Evolutionary conservation across 139 green algal genomes (phyloP).

Genomic region (Haematococcus lacustris): DNA sequence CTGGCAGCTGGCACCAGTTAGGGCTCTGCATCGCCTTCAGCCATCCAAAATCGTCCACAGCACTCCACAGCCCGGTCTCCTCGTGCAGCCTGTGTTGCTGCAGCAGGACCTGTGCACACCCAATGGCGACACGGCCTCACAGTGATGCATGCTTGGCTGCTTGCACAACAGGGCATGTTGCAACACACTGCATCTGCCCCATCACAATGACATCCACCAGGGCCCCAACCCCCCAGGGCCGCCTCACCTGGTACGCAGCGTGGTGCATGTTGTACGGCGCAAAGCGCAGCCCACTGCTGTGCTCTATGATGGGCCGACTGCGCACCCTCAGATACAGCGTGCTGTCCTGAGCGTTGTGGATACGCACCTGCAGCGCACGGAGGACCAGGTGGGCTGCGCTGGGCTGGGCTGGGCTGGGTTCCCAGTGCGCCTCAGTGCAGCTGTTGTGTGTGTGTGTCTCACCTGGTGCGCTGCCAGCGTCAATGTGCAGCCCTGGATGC

Average conservation of each 20-base stretch:
- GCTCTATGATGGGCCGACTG: constrained; percentile 73
- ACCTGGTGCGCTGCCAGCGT: constrained; percentile 45
- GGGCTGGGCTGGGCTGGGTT: too few species aligned
- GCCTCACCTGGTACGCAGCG: constrained; percentile 1
- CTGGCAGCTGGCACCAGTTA: constrained; percentile 58
- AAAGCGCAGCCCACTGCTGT: constrained; percentile 55
- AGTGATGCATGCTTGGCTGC: too few species aligned
- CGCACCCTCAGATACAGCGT: constrained; percentile 59
- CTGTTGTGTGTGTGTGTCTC: neutral
- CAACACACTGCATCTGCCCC: too few species aligned
- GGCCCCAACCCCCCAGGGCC: too few species aligned
- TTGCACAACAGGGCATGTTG: too few species aligned
- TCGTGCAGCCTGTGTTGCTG: constrained; percentile 19
- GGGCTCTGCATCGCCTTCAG: constrained; percentile 62
- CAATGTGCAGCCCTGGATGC: constrained; percentile 32
- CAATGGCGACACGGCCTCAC: too few species aligned
- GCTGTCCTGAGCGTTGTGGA: constrained; percentile 46
- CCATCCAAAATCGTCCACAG: constrained; percentile 84
- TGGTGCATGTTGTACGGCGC: constrained; percentile 33
- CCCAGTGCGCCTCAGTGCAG: neutral
- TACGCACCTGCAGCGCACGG: constrained; percentile 37
- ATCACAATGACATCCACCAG: too few species aligned
- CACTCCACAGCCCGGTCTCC: constrained; percentile 17
- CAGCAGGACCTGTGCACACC: constrained; percentile 23
- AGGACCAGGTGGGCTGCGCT: neutral